Percentiles rank a stretch among this genome's conserved stretches.
phyloP scores from a whole-genome alignment of 2,329 filamentous ascomycete genomes.

The Phaeophleospora eucalypticola region DNA sequence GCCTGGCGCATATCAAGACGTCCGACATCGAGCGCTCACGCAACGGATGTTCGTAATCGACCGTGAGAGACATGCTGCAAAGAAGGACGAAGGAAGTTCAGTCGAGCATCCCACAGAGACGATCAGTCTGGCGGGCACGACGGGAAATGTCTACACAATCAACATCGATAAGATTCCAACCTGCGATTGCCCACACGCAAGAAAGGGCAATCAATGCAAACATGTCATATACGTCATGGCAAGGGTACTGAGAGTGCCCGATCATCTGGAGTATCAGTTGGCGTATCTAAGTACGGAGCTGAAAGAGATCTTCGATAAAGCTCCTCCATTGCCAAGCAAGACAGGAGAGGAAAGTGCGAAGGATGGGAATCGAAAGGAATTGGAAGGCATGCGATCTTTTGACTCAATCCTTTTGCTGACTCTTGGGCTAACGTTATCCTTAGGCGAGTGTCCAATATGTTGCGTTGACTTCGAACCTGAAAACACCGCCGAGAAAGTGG shows the following conservation, averaged over 20 bases:
- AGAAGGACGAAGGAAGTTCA: conserved; percentile 1
- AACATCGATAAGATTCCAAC: conserved; percentile 49
- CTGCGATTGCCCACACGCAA: conserved; percentile 30
- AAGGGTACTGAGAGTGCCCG: conserved; percentile 54
- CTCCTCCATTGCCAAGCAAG: conserved; percentile 48
- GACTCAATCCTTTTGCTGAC: neutral
- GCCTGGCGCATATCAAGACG: conserved; percentile 21
- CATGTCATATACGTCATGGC: conserved; percentile 60
- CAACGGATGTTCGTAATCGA: conserved; percentile 32
- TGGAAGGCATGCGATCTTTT: conserved; percentile 39
- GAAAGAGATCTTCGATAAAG: conserved; percentile 52
- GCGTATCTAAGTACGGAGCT: conserved; percentile 58
- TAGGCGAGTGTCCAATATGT: conserved; percentile 60
- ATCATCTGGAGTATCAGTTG: conserved; percentile 57
- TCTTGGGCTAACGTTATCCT: neutral
- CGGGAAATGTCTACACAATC: conserved; percentile 60
- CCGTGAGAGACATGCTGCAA: conserved; percentile 18
- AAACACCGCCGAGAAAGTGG: conserved; percentile 38
- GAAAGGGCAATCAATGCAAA: conserved; percentile 55
- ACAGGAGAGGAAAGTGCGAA: conserved; percentile 28
- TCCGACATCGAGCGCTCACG: conserved; percentile 28
- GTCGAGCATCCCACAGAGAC: conserved; percentile 45
- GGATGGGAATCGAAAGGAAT: conserved; percentile 53
- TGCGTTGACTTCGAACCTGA: conserved; percentile 31
- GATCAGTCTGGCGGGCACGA: conserved; percentile 57